These are phyloP conservation scores for Cercospora brassicicola DNA, from an alignment of 2,329 filamentous ascomycete species.

Conservation along the genomic window DNA sequence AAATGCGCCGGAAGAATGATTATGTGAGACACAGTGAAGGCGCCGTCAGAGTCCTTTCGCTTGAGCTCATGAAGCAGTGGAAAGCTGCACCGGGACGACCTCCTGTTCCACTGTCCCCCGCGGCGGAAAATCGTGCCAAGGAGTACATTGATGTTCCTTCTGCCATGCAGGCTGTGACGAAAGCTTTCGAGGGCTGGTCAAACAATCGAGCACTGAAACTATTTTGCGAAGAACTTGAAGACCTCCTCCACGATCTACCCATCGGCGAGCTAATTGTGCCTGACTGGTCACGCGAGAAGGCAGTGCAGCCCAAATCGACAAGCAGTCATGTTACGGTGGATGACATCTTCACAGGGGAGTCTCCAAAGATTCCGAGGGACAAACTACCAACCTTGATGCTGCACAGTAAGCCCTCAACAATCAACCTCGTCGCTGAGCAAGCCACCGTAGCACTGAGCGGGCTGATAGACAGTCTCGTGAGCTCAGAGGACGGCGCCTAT, in stretches of 20 bases:
- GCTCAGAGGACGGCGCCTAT: not conserved
- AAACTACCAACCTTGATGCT: no score
- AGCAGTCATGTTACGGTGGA: slow-evolving; percentile 2
- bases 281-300: not conserved
- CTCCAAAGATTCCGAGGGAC: no score
- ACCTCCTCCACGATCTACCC: not conserved
- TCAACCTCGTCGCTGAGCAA: no score
- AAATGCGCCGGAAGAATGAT: slow-evolving; percentile 3
- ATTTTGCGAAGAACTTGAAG: not conserved
- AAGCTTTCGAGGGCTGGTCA: not conserved
- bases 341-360: slow-evolving; percentile 1
- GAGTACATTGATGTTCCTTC: slow-evolving; percentile 1
- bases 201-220: slow-evolving; percentile 4
- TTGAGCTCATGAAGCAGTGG: slow-evolving; percentile 6
- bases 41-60: not conserved
- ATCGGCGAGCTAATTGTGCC: not conserved
- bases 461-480: not conserved
- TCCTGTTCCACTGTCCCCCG: not conserved
- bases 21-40: slow-evolving; percentile 5
- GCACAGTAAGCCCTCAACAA: no score
- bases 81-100: not conserved
- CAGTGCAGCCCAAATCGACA: not conserved
- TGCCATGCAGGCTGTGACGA: not conserved
- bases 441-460: no score
- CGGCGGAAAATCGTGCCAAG: not conserved